Evolutionary conservation across 192 early-diverging fungal species (phyloP), one percentile per base, ranked within the genome.

Genomic region (Entrophospora sp.): DNA sequence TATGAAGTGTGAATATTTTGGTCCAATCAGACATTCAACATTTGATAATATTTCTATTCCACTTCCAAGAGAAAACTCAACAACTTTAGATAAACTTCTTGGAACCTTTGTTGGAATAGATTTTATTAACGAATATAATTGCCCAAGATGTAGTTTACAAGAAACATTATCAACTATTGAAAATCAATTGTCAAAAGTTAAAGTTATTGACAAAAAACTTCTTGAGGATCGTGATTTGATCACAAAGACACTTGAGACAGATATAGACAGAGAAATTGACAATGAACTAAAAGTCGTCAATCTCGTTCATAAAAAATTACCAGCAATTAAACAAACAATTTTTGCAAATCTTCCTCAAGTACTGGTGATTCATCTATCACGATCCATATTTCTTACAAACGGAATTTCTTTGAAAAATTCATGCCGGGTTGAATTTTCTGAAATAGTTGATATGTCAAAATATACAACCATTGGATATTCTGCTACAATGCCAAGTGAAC

Each of bases 361-460:
- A 31, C 83, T 97, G 10, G 87, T 85, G 59, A 78, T 96, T 31
- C 93, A 95, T 58, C 81, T 97, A 51, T 90, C 92, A 45, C 85
- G 93, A 25, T 90, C 89, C 5, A 81, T 95, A 35, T 92, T 78
- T 69, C 64, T 84, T 56, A 82, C 89, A 5, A 49, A 89, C 83
- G 71, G 73, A 25, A 60, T 71, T 56, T 55, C 61, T n/a, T 68
- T 82, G 46, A 97, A 95, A 74, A 96, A 95, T 71, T 76, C 87
- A 7, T 83, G 86, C 34, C 78, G 73, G 25, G 87, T 97, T 5
- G 66, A 70, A 16, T 89, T 95, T 66, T 70, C 77, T 20, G 82
- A 86, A 25, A 70, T 78, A 13, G 79, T 97, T 9, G 89, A 96
- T 71, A 66, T 97, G 18, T 79, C 84, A 25, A 81, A 82, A 4